Evolutionary conservation across 2,329 filamentous ascomycete species (phyloP).

Genomic region (Aspergillus sp.): DNA sequence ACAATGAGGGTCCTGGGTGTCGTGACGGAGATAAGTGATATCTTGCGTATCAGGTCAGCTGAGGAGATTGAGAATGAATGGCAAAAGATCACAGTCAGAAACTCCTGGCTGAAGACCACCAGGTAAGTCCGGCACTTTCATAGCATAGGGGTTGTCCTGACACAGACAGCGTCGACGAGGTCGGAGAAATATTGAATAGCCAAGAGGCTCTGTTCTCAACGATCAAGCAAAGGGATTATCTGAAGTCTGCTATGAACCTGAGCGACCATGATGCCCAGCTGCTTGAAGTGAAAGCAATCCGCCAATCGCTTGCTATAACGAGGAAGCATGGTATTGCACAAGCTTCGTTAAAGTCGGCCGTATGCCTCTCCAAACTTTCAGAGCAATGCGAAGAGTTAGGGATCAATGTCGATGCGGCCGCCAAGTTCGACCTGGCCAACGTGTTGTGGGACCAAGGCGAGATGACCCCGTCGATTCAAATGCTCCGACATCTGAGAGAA

Average conservation of each 20-base stretch:
- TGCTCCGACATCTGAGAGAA: conserved; percentile 73
- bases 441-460: conserved; percentile 95
- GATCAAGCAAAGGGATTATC: conserved; percentile 66
- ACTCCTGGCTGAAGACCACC: conserved; percentile 78
- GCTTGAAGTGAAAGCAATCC: conserved; percentile 73
- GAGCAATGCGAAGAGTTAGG: conserved; percentile 66
- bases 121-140: conserved; percentile 53
- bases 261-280: conserved; percentile 64
- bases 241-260: conserved; percentile 62
- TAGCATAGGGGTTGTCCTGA: conserved; percentile 14
- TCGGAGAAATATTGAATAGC: conserved; percentile 77
- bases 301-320: conserved; percentile 72
- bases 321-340: conserved; percentile 79
- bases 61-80: conserved; percentile 63
- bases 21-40: conserved; percentile 77
- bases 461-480: conserved; percentile 80
- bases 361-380: conserved; percentile 77
- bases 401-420: conserved; percentile 71
- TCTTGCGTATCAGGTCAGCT: conserved; percentile 61
- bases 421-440: conserved; percentile 79
- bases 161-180: conserved; percentile 53
- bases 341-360: conserved; percentile 82
- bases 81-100: conserved; percentile 62
- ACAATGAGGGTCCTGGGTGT: conserved; percentile 67
- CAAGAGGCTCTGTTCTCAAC: conserved; percentile 80